phyloP scores from a whole-genome alignment of 2,329 filamentous ascomycete species.

The Venturia carpophila region DNA sequence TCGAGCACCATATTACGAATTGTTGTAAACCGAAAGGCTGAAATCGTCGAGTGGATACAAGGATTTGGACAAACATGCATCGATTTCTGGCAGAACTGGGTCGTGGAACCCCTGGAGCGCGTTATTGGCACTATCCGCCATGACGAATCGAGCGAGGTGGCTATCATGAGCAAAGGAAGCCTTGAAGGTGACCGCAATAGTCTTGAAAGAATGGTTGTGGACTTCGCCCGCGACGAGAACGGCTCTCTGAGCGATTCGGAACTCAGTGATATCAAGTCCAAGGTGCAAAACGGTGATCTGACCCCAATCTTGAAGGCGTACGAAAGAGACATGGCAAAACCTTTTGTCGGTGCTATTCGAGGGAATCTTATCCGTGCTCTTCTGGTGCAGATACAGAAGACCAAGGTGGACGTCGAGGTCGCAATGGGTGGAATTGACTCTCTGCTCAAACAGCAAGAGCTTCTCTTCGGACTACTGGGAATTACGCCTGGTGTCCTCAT shows the following conservation, averaged over 20 bases:
- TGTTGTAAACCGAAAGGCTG: constrained; percentile 63
- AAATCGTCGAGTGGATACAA: constrained; percentile 70
- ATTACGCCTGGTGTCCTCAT: constrained; percentile 90
- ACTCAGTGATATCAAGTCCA: constrained; percentile 64
- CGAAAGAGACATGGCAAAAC: constrained; percentile 76
- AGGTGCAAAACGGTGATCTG: constrained; percentile 84
- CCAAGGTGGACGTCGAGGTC: constrained; percentile 94
- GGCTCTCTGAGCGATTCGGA: constrained; percentile 57
- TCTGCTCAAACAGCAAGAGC: constrained; percentile 87
- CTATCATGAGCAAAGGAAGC: constrained; percentile 91
- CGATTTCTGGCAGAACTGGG: constrained; percentile 96
- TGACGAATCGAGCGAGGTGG: constrained; percentile 85
- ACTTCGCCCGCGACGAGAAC: constrained; percentile 79
- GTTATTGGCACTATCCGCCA: constrained; percentile 89
- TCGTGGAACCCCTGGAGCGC: constrained; percentile 74
- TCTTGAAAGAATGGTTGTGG: constrained; percentile 94
- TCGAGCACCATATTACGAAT: constrained; percentile 81
- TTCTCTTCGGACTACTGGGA: constrained; percentile 94
- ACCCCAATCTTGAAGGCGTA: constrained; percentile 88
- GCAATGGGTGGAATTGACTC: constrained; percentile 94
- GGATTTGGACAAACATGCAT: constrained; percentile 70
- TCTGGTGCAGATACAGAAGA: constrained; percentile 96
- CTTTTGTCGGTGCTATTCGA: constrained; percentile 71
- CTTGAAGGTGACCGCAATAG: constrained; percentile 84
- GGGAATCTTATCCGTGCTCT: constrained; percentile 86